phyloP scores from a whole-genome alignment of 2,329 filamentous ascomycete genomes.

The Aspergillus persii region DNA sequence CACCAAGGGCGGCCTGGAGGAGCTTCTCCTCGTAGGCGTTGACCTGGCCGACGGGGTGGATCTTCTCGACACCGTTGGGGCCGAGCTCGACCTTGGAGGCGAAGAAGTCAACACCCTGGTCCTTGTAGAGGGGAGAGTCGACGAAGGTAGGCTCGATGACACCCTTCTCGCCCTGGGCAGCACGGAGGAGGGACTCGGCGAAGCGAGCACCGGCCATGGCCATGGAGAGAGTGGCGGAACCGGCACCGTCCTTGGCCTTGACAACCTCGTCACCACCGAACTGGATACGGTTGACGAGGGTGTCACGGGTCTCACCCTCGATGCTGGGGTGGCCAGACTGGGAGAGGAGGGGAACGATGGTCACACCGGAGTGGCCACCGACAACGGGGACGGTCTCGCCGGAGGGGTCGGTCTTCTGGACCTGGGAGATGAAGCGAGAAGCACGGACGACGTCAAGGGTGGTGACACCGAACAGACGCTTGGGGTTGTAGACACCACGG shows the following conservation, averaged over 20 bases:
- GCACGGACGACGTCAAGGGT: constrained; percentile 98
- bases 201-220: constrained; percentile 85
- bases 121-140: constrained; percentile 96
- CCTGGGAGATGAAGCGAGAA: constrained; percentile 93
- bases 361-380: constrained; percentile 95
- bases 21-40: constrained; percentile 85
- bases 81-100: constrained; percentile 92
- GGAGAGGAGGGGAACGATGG: constrained; percentile 96
- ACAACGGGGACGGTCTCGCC: constrained; percentile 94
- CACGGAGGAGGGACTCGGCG: constrained; percentile 91
- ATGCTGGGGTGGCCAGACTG: constrained; percentile 88
- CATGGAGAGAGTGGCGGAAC: constrained; percentile 97
- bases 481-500: constrained; percentile 95
- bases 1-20: constrained; percentile 76
- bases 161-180: constrained; percentile 88
- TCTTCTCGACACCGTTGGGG: constrained; percentile 93
- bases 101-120: constrained; percentile 97
- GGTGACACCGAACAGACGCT: constrained; percentile 98
- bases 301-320: constrained; percentile 68
- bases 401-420: constrained; percentile 86
- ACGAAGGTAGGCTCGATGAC: constrained; percentile 96
- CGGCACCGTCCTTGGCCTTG: constrained; percentile 97
- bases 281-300: constrained; percentile 90
- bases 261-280: constrained; percentile 99
- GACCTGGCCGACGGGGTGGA: constrained; percentile 80